Evolutionary conservation across 2,329 filamentous ascomycete genomes (phyloP).

Genomic region (Exophiala viscosa): DNA sequence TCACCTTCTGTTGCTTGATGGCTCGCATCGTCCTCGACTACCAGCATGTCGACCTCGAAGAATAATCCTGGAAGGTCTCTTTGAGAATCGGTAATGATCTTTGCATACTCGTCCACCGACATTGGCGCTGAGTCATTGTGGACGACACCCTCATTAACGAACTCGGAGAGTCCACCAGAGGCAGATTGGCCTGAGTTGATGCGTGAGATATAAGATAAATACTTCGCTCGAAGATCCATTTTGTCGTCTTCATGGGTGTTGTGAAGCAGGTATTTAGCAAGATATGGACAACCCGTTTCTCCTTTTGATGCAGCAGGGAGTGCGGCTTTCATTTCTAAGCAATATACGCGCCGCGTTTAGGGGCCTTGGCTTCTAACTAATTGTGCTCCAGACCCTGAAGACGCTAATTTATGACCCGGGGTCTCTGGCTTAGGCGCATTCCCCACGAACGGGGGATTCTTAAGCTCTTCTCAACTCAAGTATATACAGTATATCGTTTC

Average conservation of each 20-base stretch:
- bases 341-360: too few relatives aligned
- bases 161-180: background rate
- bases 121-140: constrained; percentile 16
- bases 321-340: too few relatives aligned
- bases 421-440: too few relatives aligned
- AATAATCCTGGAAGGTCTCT: constrained; percentile 7
- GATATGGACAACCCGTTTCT: too few relatives aligned
- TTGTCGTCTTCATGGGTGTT: background rate
- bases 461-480: too few relatives aligned
- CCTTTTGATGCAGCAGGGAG: too few relatives aligned
- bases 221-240: background rate
- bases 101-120: constrained; percentile 11
- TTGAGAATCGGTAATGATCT: constrained; percentile 13
- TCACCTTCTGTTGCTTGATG: background rate
- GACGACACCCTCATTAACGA: constrained; percentile 11
- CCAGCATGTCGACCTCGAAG: constrained; percentile 16
- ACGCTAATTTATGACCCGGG: too few relatives aligned
- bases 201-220: background rate
- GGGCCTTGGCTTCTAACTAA: too few relatives aligned
- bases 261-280: too few relatives aligned
- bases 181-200: background rate
- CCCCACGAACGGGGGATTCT: too few relatives aligned
- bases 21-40: constrained; percentile 10
- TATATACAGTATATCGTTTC: too few relatives aligned
- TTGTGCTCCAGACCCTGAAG: too few relatives aligned